These are phyloP conservation scores for Macrotyloma uniflorum DNA, from an alignment of 306 rosid genomes.

Conservation along the genomic window DNA sequence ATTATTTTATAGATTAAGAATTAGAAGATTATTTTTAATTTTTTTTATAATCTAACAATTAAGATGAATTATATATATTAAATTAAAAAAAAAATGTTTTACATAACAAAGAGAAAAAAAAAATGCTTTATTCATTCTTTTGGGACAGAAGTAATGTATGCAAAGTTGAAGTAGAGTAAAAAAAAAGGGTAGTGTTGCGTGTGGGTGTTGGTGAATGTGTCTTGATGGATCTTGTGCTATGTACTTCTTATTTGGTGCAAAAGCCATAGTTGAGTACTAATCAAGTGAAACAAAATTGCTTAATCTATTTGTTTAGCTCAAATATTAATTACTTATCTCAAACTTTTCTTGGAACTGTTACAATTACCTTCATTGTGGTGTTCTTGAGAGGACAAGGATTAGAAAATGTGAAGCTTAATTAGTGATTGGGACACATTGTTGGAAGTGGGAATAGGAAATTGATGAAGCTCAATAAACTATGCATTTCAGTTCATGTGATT, in stretches of 20 bases:
- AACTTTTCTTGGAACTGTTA: neutral
- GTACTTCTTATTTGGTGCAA: neutral
- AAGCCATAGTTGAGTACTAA: neutral
- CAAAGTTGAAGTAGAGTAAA: neutral
- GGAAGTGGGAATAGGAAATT: neutral
- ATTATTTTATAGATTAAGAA: too few relatives aligned
- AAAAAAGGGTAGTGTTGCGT: neutral
- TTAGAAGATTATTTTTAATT: too few relatives aligned
- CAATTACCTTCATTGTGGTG: neutral
- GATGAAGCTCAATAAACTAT: neutral
- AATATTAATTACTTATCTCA: neutral
- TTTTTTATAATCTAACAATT: too few relatives aligned
- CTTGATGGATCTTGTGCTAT: conserved; percentile 21
- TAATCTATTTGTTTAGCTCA: neutral
- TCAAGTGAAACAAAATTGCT: neutral
- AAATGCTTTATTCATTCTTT: neutral
- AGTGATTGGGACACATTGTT: neutral
- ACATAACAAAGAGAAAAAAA: neutral
- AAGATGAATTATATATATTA: too few relatives aligned
- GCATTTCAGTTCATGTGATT: neutral
- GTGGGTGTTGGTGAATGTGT: conserved; percentile 14
- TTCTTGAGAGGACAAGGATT: neutral
- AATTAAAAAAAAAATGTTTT: neutral
- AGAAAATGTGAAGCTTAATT: neutral
- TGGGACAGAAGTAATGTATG: neutral